phyloP scores from a whole-genome alignment of 2,329 filamentous ascomycete species.

The Fusarium pseudonygamai region DNA sequence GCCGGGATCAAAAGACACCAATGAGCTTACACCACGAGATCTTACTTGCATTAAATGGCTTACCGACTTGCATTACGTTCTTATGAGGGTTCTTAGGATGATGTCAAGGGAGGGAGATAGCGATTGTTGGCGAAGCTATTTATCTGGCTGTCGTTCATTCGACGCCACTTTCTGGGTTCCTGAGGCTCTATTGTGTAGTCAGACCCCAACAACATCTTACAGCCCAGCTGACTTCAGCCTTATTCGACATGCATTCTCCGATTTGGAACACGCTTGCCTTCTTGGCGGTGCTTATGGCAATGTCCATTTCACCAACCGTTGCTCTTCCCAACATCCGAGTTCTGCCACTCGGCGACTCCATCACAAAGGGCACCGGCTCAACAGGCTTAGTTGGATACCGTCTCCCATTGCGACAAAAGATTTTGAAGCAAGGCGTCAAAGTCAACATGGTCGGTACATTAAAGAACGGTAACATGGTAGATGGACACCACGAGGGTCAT shows the following conservation, averaged over 20 bases:
- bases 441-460: constrained; percentile 25
- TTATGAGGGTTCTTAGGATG: background rate
- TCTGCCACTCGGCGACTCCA: constrained; percentile 26
- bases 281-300: background rate
- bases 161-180: constrained; percentile 11
- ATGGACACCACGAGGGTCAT: constrained; percentile 25
- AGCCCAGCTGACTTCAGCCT: background rate
- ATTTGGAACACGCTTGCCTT: background rate
- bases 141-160: constrained; percentile 4
- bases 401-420: background rate
- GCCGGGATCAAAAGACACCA: background rate
- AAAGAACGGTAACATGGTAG: constrained; percentile 17
- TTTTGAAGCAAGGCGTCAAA: constrained; percentile 1
- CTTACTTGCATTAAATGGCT: background rate
- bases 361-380: constrained; percentile 30
- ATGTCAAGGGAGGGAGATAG: background rate
- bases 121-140: background rate
- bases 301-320: background rate
- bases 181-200: background rate
- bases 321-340: constrained; percentile 22
- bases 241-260: background rate
- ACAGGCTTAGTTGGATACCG: constrained; percentile 20
- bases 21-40: constrained; percentile 18
- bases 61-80: background rate
- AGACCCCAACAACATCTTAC: background rate